Percentiles rank a stretch among this genome's conserved stretches.
Evolutionary conservation across 805 yeast genomes (phyloP).

Genomic region (Candida incommunis): DNA sequence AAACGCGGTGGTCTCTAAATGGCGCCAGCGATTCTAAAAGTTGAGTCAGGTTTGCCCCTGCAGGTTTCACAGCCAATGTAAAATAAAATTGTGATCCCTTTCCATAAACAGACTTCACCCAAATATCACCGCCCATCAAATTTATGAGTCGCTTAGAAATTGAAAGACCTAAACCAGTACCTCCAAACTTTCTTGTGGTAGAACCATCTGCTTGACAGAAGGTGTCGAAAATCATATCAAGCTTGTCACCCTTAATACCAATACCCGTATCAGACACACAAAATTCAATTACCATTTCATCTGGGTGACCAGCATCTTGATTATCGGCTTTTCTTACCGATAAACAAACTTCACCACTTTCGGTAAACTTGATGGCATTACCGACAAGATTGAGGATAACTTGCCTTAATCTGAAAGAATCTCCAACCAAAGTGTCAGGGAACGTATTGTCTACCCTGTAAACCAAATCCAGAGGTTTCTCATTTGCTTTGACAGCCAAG

Average conservation of each 20-base stretch:
- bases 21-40: slow-evolving; percentile 59
- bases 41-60: slow-evolving; percentile 43
- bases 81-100: slow-evolving; percentile 74
- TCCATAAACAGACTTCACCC: slow-evolving; percentile 76
- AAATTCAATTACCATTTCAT: slow-evolving; percentile 53
- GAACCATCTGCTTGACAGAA: slow-evolving; percentile 93
- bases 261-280: slow-evolving; percentile 87
- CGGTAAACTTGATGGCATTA: slow-evolving; percentile 80
- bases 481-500: slow-evolving; percentile 78
- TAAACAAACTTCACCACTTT: slow-evolving; percentile 65
- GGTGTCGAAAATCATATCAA: slow-evolving; percentile 76
- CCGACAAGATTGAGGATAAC: slow-evolving; percentile 80
- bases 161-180: slow-evolving; percentile 81
- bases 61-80: slow-evolving; percentile 67
- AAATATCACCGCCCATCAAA: slow-evolving; percentile 85
- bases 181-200: slow-evolving; percentile 84
- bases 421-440: slow-evolving; percentile 80
- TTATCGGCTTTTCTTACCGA: slow-evolving; percentile 46
- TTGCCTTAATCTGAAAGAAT: slow-evolving; percentile 76
- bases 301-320: slow-evolving; percentile 22
- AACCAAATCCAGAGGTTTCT: slow-evolving; percentile 64
- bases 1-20: slow-evolving; percentile 53
- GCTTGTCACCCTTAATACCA: slow-evolving; percentile 74
- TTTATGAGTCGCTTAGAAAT: slow-evolving; percentile 79
- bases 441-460: slow-evolving; percentile 76